Evolutionary conservation across 2,329 filamentous ascomycete species (phyloP).

Genomic region (Colletotrichum graminicola): DNA sequence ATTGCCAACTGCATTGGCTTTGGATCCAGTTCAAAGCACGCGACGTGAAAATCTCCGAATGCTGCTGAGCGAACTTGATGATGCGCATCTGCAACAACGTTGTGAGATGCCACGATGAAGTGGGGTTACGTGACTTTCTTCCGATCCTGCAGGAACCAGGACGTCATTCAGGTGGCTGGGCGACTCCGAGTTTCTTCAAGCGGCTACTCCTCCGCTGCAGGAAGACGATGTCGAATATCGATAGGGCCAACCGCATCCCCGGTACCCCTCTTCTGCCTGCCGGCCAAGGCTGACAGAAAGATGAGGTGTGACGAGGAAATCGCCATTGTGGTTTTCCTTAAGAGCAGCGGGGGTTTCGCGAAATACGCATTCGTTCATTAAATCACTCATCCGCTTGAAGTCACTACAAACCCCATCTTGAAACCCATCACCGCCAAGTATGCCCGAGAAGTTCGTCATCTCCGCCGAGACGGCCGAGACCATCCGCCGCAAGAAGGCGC

Average conservation of each 20-base stretch:
- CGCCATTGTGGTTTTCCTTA: too few relatives aligned
- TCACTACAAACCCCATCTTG: not conserved
- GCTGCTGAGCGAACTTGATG: not conserved
- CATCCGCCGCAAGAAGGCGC: slow-evolving; percentile 41
- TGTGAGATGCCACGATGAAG: not conserved
- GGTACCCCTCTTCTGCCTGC: not conserved
- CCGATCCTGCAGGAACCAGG: not conserved
- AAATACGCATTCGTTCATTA: too few relatives aligned
- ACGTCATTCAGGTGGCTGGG: not conserved
- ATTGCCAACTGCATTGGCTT: not conserved
- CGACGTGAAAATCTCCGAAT: not conserved
- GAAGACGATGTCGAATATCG: not conserved
- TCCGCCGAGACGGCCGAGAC: slow-evolving; percentile 34
- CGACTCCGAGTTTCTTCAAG: not conserved
- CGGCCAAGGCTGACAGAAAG: not conserved
- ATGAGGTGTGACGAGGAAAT: not conserved
- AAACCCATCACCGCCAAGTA: not conserved
- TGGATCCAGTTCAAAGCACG: not conserved
- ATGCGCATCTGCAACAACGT: not conserved
- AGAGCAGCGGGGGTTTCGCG: not conserved
- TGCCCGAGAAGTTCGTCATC: not conserved
- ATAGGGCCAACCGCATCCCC: not conserved
- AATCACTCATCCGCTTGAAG: not conserved
- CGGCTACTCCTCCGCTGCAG: not conserved
- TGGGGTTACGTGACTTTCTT: not conserved